Conservation (phyloP, 2,329 filamentous ascomycete genomes). For the Pseudogymnoascus sp. region DNA sequence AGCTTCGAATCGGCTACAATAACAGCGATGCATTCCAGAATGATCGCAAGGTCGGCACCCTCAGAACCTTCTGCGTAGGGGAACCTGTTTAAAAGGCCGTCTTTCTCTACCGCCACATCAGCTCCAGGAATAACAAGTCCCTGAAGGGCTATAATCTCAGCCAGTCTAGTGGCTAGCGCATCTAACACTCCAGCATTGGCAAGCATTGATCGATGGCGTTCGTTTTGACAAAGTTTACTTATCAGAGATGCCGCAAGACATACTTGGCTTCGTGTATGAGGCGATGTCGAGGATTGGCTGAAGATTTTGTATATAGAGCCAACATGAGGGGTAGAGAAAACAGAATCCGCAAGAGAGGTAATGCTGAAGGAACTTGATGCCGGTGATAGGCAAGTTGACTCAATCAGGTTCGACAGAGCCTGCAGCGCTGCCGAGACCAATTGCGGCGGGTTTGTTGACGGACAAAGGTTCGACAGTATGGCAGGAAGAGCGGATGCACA, state of each 20-base stretch:
- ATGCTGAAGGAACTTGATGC: constrained; percentile 42
- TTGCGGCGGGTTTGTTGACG: constrained; percentile 52
- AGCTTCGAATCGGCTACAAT: constrained; percentile 75
- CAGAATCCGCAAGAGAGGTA: constrained; percentile 47
- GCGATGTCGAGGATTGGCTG: constrained; percentile 44
- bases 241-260: constrained; percentile 50
- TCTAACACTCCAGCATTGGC: constrained; percentile 69
- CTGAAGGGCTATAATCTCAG: constrained; percentile 58
- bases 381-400: constrained; percentile 45
- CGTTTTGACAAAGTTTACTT: constrained; percentile 54
- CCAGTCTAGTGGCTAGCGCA: constrained; percentile 65
- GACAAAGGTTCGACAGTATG: constrained; percentile 64
- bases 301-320: constrained; percentile 59
- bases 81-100: constrained; percentile 48
- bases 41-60: constrained; percentile 52
- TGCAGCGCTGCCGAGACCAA: constrained; percentile 68
- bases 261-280: constrained; percentile 53
- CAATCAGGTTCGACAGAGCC: constrained; percentile 62
- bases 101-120: constrained; percentile 40
- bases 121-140: constrained; percentile 62
- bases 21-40: constrained; percentile 68
- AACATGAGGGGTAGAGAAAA: constrained; percentile 58
- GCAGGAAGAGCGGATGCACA: constrained; percentile 58
- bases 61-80: constrained; percentile 50
- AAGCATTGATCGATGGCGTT: constrained; percentile 62